Percentiles rank a stretch among this genome's conserved stretches.
These are phyloP conservation scores for Globisporangium heterothallicum DNA, from an alignment of 352 stramenopile genomes.

Conservation along the genomic window DNA sequence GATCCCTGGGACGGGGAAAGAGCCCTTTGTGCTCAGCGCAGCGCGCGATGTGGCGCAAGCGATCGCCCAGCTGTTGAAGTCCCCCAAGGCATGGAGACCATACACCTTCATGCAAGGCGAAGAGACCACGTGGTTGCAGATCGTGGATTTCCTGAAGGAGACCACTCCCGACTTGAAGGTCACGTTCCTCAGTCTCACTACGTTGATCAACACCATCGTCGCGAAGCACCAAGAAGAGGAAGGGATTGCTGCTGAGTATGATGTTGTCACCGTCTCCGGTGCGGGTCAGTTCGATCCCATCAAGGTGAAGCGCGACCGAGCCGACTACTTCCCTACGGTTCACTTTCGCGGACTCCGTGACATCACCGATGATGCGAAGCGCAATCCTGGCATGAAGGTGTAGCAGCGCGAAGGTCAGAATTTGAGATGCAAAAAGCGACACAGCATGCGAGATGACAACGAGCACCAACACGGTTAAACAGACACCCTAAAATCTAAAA, in stretches of 20 bases:
- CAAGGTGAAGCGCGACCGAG: conserved; percentile 25
- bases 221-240: conserved; percentile 3
- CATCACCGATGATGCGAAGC: too few species aligned
- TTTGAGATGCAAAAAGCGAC: too few species aligned
- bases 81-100: conserved; percentile 20
- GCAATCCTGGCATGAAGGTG: too few species aligned
- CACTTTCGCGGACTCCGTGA: too few species aligned
- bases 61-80: conserved; percentile 18
- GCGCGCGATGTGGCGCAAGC: conserved; percentile 21
- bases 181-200: too few species aligned
- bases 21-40: conserved; percentile 20
- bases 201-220: conserved; percentile 9
- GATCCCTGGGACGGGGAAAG: conserved; percentile 26
- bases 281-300: conserved; percentile 18
- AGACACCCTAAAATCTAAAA: too few species aligned
- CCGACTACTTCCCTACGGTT: conserved; percentile 19
- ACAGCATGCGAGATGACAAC: too few species aligned
- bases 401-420: too few species aligned
- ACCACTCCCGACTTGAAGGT: conserved; percentile 20
- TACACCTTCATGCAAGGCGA: conserved; percentile 29
- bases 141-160: conserved; percentile 17
- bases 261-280: conserved; percentile 4
- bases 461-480: too few species aligned
- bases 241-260: conserved; percentile 6
- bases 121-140: conserved; percentile 27